A percentile compares a stretch with the other conserved stretches of the same genome.
phyloP scores from a whole-genome alignment of 2,329 filamentous ascomycete species.

The Fusarium longipes region DNA sequence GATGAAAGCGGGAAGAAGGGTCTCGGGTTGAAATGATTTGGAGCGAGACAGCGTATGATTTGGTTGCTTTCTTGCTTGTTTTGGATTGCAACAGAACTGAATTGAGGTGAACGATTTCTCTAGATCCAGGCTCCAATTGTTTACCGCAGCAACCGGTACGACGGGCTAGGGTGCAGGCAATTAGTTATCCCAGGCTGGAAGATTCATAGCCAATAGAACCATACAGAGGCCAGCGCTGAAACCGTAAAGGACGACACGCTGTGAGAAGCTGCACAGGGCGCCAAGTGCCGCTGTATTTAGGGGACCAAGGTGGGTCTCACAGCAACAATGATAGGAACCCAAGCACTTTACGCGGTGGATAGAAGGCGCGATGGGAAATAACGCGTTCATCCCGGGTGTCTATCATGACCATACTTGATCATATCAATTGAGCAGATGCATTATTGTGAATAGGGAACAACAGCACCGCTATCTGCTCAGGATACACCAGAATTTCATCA shows the following conservation, averaged over 20 bases:
- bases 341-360: conserved; percentile 52
- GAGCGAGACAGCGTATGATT: conserved; percentile 13
- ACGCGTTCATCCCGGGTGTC: conserved; percentile 28
- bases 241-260: conserved; percentile 32
- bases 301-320: conserved; percentile 32
- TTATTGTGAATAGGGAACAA: conserved; percentile 15
- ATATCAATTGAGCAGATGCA: conserved; percentile 21
- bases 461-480: conserved; percentile 18
- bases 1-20: conserved; percentile 7
- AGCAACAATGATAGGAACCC: no score
- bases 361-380: conserved; percentile 43
- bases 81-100: conserved; percentile 28
- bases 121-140: conserved; percentile 40
- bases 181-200: not conserved
- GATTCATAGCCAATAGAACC: conserved; percentile 37
- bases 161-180: conserved; percentile 22
- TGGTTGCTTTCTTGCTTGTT: conserved; percentile 15
- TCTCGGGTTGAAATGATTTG: conserved; percentile 6
- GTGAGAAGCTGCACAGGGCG: conserved; percentile 23
- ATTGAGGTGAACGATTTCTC: conserved; percentile 25
- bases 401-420: conserved; percentile 30
- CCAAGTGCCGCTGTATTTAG: conserved; percentile 20
- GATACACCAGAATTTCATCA: conserved; percentile 17
- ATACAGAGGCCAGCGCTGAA: conserved; percentile 33
- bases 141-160: conserved; percentile 50